A percentile compares a stretch with the other conserved stretches of the same genome.
phyloP scores from a whole-genome alignment of 345 rosid genomes.

The Mallotus nudiflorus region DNA sequence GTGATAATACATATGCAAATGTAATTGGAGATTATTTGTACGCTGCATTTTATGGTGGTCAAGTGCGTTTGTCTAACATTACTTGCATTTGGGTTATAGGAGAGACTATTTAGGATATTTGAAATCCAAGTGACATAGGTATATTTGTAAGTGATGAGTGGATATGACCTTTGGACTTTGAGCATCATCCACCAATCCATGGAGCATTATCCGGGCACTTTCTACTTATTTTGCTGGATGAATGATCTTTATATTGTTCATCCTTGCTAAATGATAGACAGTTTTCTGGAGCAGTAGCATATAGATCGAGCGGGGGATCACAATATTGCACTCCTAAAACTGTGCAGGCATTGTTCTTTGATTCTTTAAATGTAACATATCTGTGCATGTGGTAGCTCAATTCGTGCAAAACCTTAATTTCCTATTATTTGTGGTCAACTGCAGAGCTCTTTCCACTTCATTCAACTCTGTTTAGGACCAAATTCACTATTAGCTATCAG shows the following conservation, averaged over 20 bases:
- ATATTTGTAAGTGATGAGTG: not conserved
- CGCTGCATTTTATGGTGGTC: no score
- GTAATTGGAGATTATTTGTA: no score
- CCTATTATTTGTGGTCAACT: not conserved
- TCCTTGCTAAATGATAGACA: no score
- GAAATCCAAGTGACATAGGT: no score
- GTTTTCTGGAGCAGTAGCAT: no score
- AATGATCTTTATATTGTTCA: no score
- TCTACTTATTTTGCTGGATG: not conserved
- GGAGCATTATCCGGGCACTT: not conserved
- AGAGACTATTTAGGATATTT: not conserved
- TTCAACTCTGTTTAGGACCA: not conserved
- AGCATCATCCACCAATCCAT: not conserved
- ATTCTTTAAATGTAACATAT: not conserved
- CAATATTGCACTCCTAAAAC: not conserved
- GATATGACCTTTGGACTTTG: not conserved
- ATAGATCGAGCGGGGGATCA: not conserved
- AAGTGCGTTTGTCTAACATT: no score
- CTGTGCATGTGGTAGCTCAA: not conserved
- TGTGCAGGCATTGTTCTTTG: not conserved
- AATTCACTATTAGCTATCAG: not conserved
- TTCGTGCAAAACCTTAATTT: not conserved
- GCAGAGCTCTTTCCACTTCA: not conserved
- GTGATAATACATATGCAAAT: no score
- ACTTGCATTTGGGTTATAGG: not conserved